These are phyloP conservation scores for Periconia sp. DNA, from an alignment of 2,329 filamentous ascomycete species.

Conservation along the genomic window DNA sequence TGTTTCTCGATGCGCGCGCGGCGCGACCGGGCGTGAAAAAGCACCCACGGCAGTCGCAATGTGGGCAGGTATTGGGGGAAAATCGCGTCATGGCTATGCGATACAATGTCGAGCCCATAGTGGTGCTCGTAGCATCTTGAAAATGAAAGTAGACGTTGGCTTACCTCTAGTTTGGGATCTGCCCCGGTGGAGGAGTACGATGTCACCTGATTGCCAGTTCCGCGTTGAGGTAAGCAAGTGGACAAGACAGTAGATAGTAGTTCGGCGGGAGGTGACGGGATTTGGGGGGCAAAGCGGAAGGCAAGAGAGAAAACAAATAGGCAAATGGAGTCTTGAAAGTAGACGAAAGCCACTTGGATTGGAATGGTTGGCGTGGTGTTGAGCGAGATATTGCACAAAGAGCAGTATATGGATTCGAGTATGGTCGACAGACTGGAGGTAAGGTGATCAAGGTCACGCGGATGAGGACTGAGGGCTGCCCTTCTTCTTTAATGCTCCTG, in stretches of 20 bases:
- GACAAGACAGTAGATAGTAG: not conserved
- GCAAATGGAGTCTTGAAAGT: too few species aligned
- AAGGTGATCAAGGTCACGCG: slow-evolving; percentile 2
- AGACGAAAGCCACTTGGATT: not conserved
- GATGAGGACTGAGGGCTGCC: not conserved
- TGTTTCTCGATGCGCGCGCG: slow-evolving; percentile 33
- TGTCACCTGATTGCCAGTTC: slow-evolving; percentile 13
- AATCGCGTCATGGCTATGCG: not conserved
- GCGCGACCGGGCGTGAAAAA: slow-evolving; percentile 13
- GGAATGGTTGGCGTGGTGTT: not conserved
- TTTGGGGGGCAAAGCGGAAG: not conserved
- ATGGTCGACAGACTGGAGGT: not conserved
- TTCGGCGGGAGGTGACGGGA: not conserved
- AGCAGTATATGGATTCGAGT: not conserved
- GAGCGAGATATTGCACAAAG: not conserved
- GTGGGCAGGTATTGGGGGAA: slow-evolving; percentile 14
- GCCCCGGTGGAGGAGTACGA: slow-evolving; percentile 1
- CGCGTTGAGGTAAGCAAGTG: slow-evolving; percentile 1
- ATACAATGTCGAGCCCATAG: not conserved
- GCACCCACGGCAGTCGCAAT: slow-evolving; percentile 14
- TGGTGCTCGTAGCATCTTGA: not conserved
- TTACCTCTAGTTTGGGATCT: not conserved
- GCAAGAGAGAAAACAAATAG: not conserved
- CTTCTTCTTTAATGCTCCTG: not conserved
- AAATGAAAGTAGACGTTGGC: not conserved